Percentiles rank a stretch among this genome's conserved stretches.
These are phyloP conservation scores for Aureococcus anophagefferens DNA, from an alignment of 108 stramenopile genomes.

Conservation along the genomic window DNA sequence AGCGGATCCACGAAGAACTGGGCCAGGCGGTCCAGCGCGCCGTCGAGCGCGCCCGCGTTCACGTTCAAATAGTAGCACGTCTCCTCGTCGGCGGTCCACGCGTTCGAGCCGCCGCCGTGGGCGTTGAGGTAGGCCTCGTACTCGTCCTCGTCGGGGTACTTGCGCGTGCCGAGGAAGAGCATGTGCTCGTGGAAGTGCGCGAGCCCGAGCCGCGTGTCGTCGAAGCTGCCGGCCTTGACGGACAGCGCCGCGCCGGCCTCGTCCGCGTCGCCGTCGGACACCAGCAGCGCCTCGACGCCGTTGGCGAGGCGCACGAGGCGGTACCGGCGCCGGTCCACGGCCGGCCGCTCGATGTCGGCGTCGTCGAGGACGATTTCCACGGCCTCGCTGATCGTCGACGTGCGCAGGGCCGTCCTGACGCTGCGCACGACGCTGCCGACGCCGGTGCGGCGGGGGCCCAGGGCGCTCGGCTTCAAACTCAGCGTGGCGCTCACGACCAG, in stretches of 20 bases:
- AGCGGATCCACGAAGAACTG: slow-evolving; percentile 92
- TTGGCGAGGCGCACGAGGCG: background rate
- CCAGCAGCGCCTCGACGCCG: background rate
- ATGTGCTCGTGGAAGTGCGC: slow-evolving; percentile 90
- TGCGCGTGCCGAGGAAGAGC: slow-evolving; percentile 87
- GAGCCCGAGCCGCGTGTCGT: slow-evolving; percentile 51
- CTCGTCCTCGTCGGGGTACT: slow-evolving; percentile 81
- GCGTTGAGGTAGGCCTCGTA: slow-evolving; percentile 69
- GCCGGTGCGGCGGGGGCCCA: too few species aligned
- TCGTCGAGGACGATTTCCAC: too few species aligned
- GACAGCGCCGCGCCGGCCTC: slow-evolving; percentile 41
- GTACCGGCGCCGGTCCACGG: background rate
- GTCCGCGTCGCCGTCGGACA: background rate
- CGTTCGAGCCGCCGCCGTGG: slow-evolving; percentile 83
- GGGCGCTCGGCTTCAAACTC: too few species aligned
- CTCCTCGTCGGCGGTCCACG: slow-evolving; percentile 80
- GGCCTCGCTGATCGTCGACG: too few species aligned
- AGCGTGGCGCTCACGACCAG: too few species aligned
- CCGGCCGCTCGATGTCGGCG: background rate
- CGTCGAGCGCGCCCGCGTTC: slow-evolving; percentile 48
- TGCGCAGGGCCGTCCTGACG: too few species aligned
- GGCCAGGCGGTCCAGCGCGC: slow-evolving; percentile 82
- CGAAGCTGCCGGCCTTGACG: slow-evolving; percentile 36
- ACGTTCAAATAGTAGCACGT: slow-evolving; percentile 81
- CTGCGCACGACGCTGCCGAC: too few species aligned